Conservation (phyloP, 2,329 filamentous ascomycete species). For the Colletotrichum viniferum region DNA sequence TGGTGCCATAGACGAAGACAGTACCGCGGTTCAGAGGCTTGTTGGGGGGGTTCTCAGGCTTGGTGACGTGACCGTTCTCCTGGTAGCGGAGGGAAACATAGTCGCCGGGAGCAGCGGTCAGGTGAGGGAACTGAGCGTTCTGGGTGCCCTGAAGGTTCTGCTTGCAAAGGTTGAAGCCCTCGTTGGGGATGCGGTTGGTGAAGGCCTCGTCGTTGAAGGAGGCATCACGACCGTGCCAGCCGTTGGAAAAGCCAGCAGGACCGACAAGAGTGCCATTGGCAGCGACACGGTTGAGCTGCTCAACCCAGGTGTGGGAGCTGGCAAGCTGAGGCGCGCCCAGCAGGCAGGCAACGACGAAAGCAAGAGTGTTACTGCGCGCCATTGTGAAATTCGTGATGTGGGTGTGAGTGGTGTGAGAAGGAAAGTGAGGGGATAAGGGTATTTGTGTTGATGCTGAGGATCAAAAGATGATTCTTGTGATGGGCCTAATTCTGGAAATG, state of each 20-base stretch:
- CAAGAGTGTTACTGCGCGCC: conserved; percentile 19
- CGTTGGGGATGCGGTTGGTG: conserved; percentile 66
- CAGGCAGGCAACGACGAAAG: conserved; percentile 35
- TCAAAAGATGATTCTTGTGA: neutral
- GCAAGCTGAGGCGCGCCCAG: conserved; percentile 25
- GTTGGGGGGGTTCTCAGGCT: conserved; percentile 56
- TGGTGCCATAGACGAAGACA: conserved; percentile 77
- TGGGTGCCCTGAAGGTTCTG: neutral
- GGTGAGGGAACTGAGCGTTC: conserved; percentile 57
- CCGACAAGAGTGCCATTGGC: conserved; percentile 76
- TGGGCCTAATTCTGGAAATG: neutral
- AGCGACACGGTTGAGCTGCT: conserved; percentile 74
- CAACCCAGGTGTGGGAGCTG: conserved; percentile 80
- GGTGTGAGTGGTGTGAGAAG: neutral
- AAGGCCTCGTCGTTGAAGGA: conserved; percentile 64
- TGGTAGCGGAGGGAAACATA: conserved; percentile 70
- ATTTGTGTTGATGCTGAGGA: neutral
- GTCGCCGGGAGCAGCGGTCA: conserved; percentile 65
- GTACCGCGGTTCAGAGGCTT: conserved; percentile 72
- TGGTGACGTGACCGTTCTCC: conserved; percentile 79
- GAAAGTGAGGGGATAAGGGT: neutral
- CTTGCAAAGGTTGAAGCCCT: conserved; percentile 33
- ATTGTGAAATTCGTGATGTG: neutral
- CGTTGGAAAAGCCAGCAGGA: conserved; percentile 75
- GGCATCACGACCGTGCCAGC: conserved; percentile 63